phyloP scores from a whole-genome alignment of 2,329 filamentous ascomycete genomes.

The Trichocomaceae sp. region DNA sequence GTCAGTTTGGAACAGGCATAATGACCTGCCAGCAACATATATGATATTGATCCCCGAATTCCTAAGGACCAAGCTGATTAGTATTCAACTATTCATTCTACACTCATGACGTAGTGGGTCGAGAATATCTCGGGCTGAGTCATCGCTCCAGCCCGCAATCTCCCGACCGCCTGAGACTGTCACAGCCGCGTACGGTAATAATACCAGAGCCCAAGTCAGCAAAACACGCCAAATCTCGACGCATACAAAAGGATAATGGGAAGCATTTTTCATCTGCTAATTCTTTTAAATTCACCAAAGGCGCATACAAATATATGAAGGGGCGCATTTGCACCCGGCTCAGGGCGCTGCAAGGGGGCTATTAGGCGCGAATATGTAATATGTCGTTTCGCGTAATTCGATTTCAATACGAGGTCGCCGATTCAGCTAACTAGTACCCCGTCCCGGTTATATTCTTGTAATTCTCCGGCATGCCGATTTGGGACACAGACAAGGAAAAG shows the following conservation, averaged over 20 bases:
- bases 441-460: not conserved
- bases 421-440: not conserved
- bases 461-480: not conserved
- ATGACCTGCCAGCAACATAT: too few relatives aligned
- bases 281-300: slow-evolving; percentile 16
- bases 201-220: slow-evolving; percentile 7
- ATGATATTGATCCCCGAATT: too few relatives aligned
- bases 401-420: not conserved
- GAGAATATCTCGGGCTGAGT: not conserved
- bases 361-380: not conserved
- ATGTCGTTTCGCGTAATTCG: not conserved
- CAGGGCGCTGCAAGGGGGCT: not conserved
- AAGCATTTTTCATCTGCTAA: slow-evolving; percentile 20
- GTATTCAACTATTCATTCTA: too few relatives aligned
- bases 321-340: not conserved
- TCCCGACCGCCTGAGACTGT: not conserved
- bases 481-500: not conserved
- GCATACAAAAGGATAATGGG: slow-evolving; percentile 24
- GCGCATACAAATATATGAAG: not conserved
- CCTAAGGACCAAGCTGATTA: too few relatives aligned
- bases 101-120: not conserved
- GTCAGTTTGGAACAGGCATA: too few relatives aligned
- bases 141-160: not conserved
- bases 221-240: not conserved
- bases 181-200: slow-evolving; percentile 13